A percentile compares a stretch with the other conserved stretches of the same genome.
These are phyloP conservation scores for Mycena chlorophos DNA, from an alignment of 768 basidiomycete genomes.

Conservation along the genomic window DNA sequence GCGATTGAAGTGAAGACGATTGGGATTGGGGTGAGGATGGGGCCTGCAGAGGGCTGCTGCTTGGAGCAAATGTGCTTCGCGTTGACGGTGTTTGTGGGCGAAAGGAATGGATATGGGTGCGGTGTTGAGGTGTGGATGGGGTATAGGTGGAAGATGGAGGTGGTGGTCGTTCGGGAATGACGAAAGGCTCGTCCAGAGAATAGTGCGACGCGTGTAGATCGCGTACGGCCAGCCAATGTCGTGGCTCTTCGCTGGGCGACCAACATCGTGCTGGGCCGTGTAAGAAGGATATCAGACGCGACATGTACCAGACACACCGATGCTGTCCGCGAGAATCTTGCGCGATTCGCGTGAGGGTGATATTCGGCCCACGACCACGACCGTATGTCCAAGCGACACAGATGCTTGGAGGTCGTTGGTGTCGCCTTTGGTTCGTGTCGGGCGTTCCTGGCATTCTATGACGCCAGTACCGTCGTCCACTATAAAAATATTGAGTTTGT, in stretches of 20 bases:
- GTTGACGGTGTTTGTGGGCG: conserved; percentile 3
- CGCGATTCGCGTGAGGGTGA: conserved; percentile 4
- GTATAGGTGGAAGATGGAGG: conserved; percentile 15
- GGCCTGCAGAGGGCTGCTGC: no score
- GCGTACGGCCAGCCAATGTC: conserved; percentile 54
- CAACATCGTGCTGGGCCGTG: conserved; percentile 41
- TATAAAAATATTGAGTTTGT: conserved; percentile 26
- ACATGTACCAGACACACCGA: conserved; percentile 42
- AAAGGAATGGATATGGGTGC: neutral
- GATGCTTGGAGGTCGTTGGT: conserved; percentile 14
- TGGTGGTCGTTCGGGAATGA: conserved; percentile 40
- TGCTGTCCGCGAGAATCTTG: conserved; percentile 37
- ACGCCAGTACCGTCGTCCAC: conserved; percentile 80
- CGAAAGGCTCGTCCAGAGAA: conserved; percentile 48
- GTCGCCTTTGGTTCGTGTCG: conserved; percentile 24
- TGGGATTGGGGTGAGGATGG: conserved; percentile 1
- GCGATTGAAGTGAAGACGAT: conserved; percentile 23
- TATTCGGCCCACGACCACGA: conserved; percentile 22
- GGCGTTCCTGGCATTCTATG: conserved; percentile 61
- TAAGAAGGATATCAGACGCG: neutral
- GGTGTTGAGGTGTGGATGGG: conserved; percentile 1
- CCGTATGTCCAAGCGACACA: conserved; percentile 10
- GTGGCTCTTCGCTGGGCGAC: conserved; percentile 59
- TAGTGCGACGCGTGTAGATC: conserved; percentile 57
- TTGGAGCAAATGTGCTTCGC: conserved; percentile 5